Evolutionary conservation across 2,329 filamentous ascomycete genomes (phyloP).

Genomic region (Colletotrichum truncatum): DNA sequence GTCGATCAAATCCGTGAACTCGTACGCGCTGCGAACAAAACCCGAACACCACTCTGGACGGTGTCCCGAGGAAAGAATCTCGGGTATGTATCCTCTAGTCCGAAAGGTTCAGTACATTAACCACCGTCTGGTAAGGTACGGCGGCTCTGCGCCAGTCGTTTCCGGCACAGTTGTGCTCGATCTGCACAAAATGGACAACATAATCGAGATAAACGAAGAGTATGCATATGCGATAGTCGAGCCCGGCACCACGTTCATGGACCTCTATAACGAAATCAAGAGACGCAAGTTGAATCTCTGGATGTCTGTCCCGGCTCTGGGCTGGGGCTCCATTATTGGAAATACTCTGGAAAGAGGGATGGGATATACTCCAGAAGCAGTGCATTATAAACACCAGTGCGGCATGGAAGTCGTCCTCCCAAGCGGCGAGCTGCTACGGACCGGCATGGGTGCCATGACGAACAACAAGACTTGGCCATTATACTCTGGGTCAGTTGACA

Average conservation of each 20-base stretch:
- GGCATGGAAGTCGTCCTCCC: constrained; percentile 53
- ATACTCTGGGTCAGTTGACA: constrained; percentile 1
- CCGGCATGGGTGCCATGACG: constrained; percentile 50
- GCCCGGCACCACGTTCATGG: constrained; percentile 53
- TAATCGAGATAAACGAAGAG: constrained; percentile 51
- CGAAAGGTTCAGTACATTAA: background rate
- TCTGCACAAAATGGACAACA: constrained; percentile 51
- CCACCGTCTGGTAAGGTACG: constrained; percentile 41
- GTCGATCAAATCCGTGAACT: background rate
- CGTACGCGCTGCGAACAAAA: background rate
- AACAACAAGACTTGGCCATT: constrained; percentile 20
- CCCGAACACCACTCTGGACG: background rate
- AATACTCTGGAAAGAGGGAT: constrained; percentile 46
- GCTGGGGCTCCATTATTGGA: constrained; percentile 26
- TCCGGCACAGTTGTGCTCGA: constrained; percentile 51
- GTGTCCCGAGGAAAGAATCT: background rate
- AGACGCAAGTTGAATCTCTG: constrained; percentile 49
- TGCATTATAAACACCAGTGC: constrained; percentile 50
- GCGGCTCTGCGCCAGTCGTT: constrained; percentile 50
- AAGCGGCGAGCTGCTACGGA: constrained; percentile 46
- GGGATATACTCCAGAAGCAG: constrained; percentile 37
- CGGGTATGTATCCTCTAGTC: background rate
- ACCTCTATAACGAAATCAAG: constrained; percentile 43
- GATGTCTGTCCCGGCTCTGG: constrained; percentile 53
- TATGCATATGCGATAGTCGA: constrained; percentile 55